Conservation (phyloP, 306 rosid genomes). For the Malus fusca region DNA sequence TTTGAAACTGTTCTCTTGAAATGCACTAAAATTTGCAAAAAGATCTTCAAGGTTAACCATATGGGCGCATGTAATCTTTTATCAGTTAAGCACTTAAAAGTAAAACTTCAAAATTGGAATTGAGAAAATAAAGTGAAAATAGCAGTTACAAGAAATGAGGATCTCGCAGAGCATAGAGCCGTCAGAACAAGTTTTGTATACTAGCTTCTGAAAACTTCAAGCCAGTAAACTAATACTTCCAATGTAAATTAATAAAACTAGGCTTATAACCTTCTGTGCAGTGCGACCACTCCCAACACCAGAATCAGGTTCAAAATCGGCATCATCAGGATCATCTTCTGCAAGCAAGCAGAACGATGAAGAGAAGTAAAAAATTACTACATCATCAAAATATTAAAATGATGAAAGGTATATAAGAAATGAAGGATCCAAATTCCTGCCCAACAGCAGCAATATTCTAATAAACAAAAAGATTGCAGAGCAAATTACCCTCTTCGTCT, state of each 20-base stretch:
- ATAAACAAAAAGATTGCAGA: not conserved
- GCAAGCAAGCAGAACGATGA: conserved; percentile 25
- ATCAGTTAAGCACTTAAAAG: not conserved
- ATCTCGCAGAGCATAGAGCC: not conserved
- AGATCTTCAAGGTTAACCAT: not conserved
- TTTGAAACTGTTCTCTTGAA: not conserved
- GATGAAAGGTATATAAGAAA: not conserved
- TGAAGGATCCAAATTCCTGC: not conserved
- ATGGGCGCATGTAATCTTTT: not conserved
- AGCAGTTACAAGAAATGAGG: not conserved
- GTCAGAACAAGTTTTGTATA: not conserved
- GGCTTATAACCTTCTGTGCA: conserved; percentile 56
- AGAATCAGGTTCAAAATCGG: conserved; percentile 77
- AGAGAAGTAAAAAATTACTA: not conserved
- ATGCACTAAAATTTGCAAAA: not conserved
- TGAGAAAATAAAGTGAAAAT: not conserved
- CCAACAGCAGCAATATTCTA: conserved; percentile 15
- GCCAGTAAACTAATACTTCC: conserved; percentile 3
- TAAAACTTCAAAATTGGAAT: not conserved
- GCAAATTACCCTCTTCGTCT: conserved; percentile 72
- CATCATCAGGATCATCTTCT: conserved; percentile 98
- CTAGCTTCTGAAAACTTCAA: not conserved
- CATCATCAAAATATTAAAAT: not conserved
- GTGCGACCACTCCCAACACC: conserved; percentile 47
- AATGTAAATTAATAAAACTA: conserved; percentile 6